Conservation (phyloP, 2,329 filamentous ascomycete species). For the Clonostachys byssicola region DNA sequence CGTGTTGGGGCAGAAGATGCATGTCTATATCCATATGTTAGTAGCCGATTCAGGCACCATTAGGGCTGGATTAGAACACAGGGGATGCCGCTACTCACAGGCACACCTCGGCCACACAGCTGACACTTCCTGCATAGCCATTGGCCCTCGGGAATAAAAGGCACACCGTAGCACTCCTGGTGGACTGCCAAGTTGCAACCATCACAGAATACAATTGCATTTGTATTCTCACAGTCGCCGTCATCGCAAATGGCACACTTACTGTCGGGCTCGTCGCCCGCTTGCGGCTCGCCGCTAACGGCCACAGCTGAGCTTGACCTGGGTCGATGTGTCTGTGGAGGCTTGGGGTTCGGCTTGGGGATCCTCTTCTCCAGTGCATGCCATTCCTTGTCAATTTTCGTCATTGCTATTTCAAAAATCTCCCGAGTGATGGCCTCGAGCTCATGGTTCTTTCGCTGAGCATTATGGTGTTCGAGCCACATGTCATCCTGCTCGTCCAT, state of each 20-base stretch:
- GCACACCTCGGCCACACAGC: constrained; percentile 85
- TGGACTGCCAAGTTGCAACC: constrained; percentile 96
- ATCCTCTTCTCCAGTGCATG: constrained; percentile 94
- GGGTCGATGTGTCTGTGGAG: constrained; percentile 88
- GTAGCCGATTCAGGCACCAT: constrained; percentile 8
- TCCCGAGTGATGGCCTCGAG: constrained; percentile 85
- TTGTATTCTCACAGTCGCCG: constrained; percentile 98
- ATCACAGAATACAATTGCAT: constrained; percentile 98
- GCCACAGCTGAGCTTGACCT: constrained; percentile 91
- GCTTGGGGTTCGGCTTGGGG: constrained; percentile 94
- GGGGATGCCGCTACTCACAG: constrained; percentile 45
- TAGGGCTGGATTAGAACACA: background rate
- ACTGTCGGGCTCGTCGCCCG: constrained; percentile 88
- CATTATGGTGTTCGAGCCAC: constrained; percentile 86
- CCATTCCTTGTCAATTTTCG: constrained; percentile 99
- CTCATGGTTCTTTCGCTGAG: constrained; percentile 66
- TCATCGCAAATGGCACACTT: constrained; percentile 98
- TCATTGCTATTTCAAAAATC: constrained; percentile 96
- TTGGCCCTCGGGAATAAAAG: constrained; percentile 97
- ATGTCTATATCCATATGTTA: constrained; percentile 52
- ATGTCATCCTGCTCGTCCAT: constrained; percentile 99
- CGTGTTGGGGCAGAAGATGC: constrained; percentile 97
- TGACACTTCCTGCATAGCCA: constrained; percentile 98
- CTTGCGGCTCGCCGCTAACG: constrained; percentile 84
- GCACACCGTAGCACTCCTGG: constrained; percentile 97